Evolutionary conservation across 2,329 filamentous ascomycete species (phyloP), one percentile per base, ranked within the genome.

Genomic region (Aspergillus ochraceoroseus): DNA sequence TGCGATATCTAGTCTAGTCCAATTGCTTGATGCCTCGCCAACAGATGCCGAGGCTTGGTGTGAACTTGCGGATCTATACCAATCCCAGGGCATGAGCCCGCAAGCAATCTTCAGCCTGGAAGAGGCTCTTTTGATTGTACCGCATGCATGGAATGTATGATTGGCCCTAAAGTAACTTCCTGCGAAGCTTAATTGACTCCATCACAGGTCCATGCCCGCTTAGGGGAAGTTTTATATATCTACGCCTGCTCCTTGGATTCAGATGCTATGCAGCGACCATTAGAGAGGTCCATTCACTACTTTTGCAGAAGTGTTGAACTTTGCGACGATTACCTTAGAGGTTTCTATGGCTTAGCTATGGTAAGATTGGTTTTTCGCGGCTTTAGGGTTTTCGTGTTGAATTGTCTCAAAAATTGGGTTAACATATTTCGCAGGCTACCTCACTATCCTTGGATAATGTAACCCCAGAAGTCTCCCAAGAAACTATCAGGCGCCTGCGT

Each of bases 41-140:
- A 95, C 86, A 1, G 92, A 98, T 68, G 82, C 83, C 4, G 92
- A 98, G 70, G 82, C 85, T 7, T 98, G 92, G 92, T 79, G 87
- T 37, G 92, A 98, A 68, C 73, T 96, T 52, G 80, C 86, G 38
- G 87, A 95, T 60, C 68, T 95, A 46, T 96, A 98, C 65, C 74
- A 88, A 19, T 74, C 75, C 13, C 84, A 90, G 59, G 87, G 84
- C 1, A 67, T 90, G 54, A 87, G 85, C 58, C 70, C 81, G 9
- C 90, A 96, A 64, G 85, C 88, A 26, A 80, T 95, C 35, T 95
- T 84, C 64, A 83, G 87, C 45, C 70, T 95, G 30, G 92, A 98
- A 63, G 92, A 98, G 64, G 87, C 94, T 13, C 66, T 98, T 30
- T 71, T 96, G 36, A 73, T 94, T 42, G 78, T 80, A 38, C 90